Percentiles rank a stretch among this genome's conserved stretches.
phyloP scores from a whole-genome alignment of 148 eudicot species.

The Fagopyrum esculentum region DNA sequence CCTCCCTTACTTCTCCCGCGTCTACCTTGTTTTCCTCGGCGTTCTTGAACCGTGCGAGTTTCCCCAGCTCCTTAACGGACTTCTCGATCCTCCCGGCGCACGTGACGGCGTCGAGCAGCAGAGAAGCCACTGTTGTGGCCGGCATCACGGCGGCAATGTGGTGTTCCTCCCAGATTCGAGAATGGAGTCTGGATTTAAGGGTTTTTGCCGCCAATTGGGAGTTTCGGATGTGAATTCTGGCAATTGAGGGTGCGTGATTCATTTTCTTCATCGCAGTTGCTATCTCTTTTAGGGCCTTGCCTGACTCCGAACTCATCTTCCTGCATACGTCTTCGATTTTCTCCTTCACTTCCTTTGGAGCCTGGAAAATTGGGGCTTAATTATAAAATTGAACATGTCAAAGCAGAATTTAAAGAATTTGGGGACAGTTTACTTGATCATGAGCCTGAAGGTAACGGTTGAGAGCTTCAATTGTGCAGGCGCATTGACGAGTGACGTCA shows the following conservation, averaged over 20 bases:
- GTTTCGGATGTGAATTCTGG: constrained; percentile 20
- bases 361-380: constrained; percentile 18
- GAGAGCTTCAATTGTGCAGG: constrained; percentile 44
- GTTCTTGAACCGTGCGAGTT: constrained; percentile 17
- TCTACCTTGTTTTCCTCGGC: background rate
- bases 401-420: background rate
- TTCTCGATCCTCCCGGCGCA: constrained; percentile 23
- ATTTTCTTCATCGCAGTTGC: constrained; percentile 34
- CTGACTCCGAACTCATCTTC: constrained; percentile 43
- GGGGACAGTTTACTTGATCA: constrained; percentile 21
- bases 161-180: background rate
- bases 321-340: constrained; percentile 43
- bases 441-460: constrained; percentile 29
- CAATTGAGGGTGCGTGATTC: constrained; percentile 24
- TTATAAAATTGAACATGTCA: background rate
- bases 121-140: constrained; percentile 22
- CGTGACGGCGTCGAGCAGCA: constrained; percentile 18
- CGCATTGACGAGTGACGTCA: constrained; percentile 35
- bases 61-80: constrained; percentile 28
- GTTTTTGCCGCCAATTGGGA: background rate
- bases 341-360: constrained; percentile 28
- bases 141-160: constrained; percentile 12
- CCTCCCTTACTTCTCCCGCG: background rate
- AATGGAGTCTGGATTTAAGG: background rate
- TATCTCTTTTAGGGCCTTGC: constrained; percentile 44